Percentiles rank a stretch among this genome's conserved stretches.
Evolutionary conservation across 371 early-diverging fungal species (phyloP).

Genomic region (Apophysomyces ossiformis): DNA sequence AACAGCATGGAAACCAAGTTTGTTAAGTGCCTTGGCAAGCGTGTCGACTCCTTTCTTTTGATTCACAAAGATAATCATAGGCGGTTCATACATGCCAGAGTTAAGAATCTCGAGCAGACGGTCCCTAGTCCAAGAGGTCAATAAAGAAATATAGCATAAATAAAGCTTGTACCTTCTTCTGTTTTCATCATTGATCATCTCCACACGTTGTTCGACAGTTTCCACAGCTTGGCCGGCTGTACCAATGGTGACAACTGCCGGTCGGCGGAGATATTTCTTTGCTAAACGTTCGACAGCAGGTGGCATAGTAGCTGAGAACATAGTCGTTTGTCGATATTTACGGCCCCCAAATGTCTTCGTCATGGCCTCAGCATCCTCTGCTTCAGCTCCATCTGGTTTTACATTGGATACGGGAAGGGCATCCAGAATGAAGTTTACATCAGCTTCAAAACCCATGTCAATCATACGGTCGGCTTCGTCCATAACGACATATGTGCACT

Average conservation of each 20-base stretch:
- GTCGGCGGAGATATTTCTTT: conserved; percentile 87
- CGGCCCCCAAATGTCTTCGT: conserved; percentile 40
- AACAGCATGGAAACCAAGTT: conserved; percentile 72
- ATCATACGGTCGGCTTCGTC: conserved; percentile 99
- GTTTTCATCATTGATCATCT: conserved; percentile 86
- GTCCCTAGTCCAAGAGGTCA: conserved; percentile 44
- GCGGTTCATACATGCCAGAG: conserved; percentile 71
- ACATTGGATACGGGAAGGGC: conserved; percentile 88
- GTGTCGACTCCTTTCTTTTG: conserved; percentile 88
- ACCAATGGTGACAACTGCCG: conserved; percentile 98
- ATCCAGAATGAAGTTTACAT: conserved; percentile 94
- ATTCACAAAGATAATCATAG: conserved; percentile 98
- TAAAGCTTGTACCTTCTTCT: conserved; percentile 69
- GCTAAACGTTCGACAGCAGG: conserved; percentile 94
- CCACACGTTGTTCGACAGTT: conserved; percentile 93
- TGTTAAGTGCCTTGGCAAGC: conserved; percentile 73
- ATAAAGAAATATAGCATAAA: neutral
- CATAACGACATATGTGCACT: conserved; percentile 93
- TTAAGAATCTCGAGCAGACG: conserved; percentile 79
- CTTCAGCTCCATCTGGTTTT: conserved; percentile 85
- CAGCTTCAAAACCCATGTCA: conserved; percentile 97
- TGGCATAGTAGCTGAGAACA: conserved; percentile 99
- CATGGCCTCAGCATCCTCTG: conserved; percentile 58
- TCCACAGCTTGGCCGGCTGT: conserved; percentile 96
- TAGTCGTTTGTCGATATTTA: conserved; percentile 95